Base-by-base conservation (phyloP, 2,329 filamentous ascomycete species). In the Macrophomina tecta region DNA sequence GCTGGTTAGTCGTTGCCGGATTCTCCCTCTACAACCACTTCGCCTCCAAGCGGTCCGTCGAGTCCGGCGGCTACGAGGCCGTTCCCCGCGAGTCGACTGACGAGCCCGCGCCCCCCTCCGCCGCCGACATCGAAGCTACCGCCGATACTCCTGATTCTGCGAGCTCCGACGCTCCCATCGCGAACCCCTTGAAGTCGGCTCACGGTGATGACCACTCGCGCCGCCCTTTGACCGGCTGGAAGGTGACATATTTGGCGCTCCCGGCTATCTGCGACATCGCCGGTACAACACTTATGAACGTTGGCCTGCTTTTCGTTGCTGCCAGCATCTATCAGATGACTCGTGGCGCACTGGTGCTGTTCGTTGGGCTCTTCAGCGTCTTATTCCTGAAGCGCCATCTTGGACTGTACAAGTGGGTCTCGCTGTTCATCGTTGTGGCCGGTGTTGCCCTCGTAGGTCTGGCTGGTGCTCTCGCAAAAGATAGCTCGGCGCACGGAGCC, bases 281-380 rank as follows among this genome's bases (percentile, higher is more conserved):
- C 30, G 95, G 93, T 56, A 99, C 95, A 4, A 99, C 95, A 4
- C 86, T 98, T 65, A 98, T 99, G 94, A 99, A 99, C 75, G 91
- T 93, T 4, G 95, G 95, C 3, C 84, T 99, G 71, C 85, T 98
- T 58, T 94, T 98, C 76, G 94, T 98, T 30, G 95, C 92, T 12
- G 93, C 95, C 1, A 96, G 92, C 68, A 97, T 99, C 75, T 99
- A 97, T 81, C 95, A 99, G 81, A 99, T 99, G 95, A 98, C 94
- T 1, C 86, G 95, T 68, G 95, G 95, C 8, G 95, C 95, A 0
- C 85, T 99, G 49, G 94, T 99, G 3, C 85, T 99, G 6, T 99
- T 99, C 73, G 95, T 99, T 23, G 95, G 95, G 0, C 82, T 98
- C 0, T 97, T 99, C 81, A 97, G 93, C 74, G 94, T 99, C 34